These are phyloP conservation scores for Rubus idaeus DNA, from an alignment of 306 rosid genomes.

Conservation along the genomic window DNA sequence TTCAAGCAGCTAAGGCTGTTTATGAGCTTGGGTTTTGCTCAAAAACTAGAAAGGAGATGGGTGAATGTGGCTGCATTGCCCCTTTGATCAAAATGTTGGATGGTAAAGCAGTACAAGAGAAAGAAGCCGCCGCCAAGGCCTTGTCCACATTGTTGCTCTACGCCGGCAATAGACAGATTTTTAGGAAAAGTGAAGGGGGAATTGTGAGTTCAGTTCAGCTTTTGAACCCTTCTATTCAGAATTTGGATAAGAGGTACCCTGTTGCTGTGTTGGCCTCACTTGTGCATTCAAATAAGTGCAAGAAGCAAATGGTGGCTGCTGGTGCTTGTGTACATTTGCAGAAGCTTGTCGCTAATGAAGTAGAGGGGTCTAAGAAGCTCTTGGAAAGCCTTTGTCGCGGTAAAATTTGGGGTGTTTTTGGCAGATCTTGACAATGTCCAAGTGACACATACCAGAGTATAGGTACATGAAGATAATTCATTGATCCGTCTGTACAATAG, in stretches of 20 bases:
- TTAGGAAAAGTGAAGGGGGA: slow-evolving; percentile 68
- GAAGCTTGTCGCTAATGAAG: slow-evolving; percentile 71
- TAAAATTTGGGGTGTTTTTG: slow-evolving; percentile 89
- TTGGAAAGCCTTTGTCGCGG: slow-evolving; percentile 79
- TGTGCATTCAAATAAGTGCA: slow-evolving; percentile 62
- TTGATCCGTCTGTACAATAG: slow-evolving; percentile 40
- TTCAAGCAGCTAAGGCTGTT: slow-evolving; percentile 63
- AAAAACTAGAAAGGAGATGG: slow-evolving; percentile 69
- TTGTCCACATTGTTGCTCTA: slow-evolving; percentile 52
- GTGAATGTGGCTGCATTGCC: slow-evolving; percentile 64
- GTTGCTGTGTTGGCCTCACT: slow-evolving; percentile 64
- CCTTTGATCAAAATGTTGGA: slow-evolving; percentile 78
- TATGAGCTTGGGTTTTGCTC: slow-evolving; percentile 62
- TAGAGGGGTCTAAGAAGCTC: slow-evolving; percentile 81
- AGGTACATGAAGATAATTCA: slow-evolving; percentile 34
- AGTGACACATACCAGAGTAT: slow-evolving; percentile 16
- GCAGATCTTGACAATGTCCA: slow-evolving; percentile 46
- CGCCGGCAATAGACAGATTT: slow-evolving; percentile 51
- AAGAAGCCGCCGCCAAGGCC: slow-evolving; percentile 72
- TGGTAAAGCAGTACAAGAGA: slow-evolving; percentile 85
- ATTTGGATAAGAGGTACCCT: slow-evolving; percentile 73
- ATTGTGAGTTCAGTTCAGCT: slow-evolving; percentile 65
- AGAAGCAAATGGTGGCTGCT: slow-evolving; percentile 77
- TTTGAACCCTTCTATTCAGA: slow-evolving; percentile 65
- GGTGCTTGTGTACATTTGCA: slow-evolving; percentile 68